Base-by-base conservation (phyloP, 345 rosid genomes). In the Gossypium mustelinum region DNA sequence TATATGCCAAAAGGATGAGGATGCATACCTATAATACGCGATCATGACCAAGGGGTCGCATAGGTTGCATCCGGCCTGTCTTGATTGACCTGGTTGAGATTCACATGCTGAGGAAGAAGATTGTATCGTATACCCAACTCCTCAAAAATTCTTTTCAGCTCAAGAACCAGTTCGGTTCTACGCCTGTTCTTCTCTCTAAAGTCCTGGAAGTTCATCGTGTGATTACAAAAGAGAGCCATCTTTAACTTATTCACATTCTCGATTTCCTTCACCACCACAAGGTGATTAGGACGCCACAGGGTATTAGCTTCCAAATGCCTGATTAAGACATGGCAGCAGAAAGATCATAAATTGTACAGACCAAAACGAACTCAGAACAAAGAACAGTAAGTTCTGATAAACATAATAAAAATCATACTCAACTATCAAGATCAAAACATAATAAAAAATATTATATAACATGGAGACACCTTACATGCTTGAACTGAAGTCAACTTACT, bases 181-280 rank as follows among this genome's bases (percentile, higher is more conserved):
- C 94, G 81, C 14, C 62, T n/a, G 80, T 68, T 84, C 85, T 84
- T 91, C 87, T 86, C 91, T 24, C 29, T 78, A 0, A 18, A 83
- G 3, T 85, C 78, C 64, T 91, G 97, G 76, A 89, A 89, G 78
- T 83, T 91, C 70, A 88, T 81, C 4, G 82, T 87, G 78, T 88
- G 94, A 17, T 12, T 61, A 41, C 83, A 52, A 3, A 69, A 44
- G 20, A 89, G 76, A 62, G 70, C 87, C 76, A 89, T 64, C 60
- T 81, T 80, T 65, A 92, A 62, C 80, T 80, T 87, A 82, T 79
- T 86, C 57, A 84, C 68, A 24, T 86, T 79, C 82, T 87, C 89
- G 25, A 87, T 89, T 20, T 85, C 90, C 79, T 76, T 81, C 74
- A 92, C 86, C 65, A 85, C 65, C 55, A 88, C 68, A 24, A 16